A percentile compares a stretch with the other conserved stretches of the same genome.
Evolutionary conservation across 2,329 filamentous ascomycete genomes (phyloP).

Genomic region (Aspergillus fumigatus): DNA sequence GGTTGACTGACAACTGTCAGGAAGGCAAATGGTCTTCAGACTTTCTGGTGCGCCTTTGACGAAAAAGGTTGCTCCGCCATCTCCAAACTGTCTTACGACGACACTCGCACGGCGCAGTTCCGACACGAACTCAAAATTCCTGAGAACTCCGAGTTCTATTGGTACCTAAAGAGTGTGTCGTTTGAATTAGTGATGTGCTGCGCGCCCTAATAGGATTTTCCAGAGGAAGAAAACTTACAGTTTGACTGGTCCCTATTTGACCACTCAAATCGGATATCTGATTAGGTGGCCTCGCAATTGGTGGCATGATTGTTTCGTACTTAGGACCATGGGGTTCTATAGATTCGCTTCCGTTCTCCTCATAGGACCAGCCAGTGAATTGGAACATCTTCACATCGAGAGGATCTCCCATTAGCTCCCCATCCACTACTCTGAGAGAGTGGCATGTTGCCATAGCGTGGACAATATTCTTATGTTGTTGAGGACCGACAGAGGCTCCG

Average conservation of each 20-base stretch:
- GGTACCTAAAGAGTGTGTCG: conserved; percentile 31
- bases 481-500: conserved; percentile 57
- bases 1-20: conserved; percentile 65
- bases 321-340: conserved; percentile 64
- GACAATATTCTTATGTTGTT: conserved; percentile 65
- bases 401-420: conserved; percentile 86
- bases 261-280: conserved; percentile 50
- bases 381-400: conserved; percentile 98
- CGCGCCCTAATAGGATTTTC: neutral
- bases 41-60: conserved; percentile 97
- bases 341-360: conserved; percentile 71
- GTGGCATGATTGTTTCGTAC: conserved; percentile 69
- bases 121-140: conserved; percentile 91
- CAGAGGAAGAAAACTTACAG: conserved; percentile 12
- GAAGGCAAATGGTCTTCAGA: conserved; percentile 86
- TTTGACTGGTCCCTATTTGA: conserved; percentile 12
- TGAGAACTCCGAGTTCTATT: conserved; percentile 84
- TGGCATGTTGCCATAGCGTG: conserved; percentile 98
- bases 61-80: conserved; percentile 78
- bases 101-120: conserved; percentile 90
- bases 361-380: conserved; percentile 87
- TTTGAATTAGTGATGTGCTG: neutral
- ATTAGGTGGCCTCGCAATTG: conserved; percentile 75
- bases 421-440: conserved; percentile 79
- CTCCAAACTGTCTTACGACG: conserved; percentile 81